Evolutionary conservation across 306 rosid genomes (phyloP), one percentile per base, ranked within the genome.

Genomic region (Quercus robur): DNA sequence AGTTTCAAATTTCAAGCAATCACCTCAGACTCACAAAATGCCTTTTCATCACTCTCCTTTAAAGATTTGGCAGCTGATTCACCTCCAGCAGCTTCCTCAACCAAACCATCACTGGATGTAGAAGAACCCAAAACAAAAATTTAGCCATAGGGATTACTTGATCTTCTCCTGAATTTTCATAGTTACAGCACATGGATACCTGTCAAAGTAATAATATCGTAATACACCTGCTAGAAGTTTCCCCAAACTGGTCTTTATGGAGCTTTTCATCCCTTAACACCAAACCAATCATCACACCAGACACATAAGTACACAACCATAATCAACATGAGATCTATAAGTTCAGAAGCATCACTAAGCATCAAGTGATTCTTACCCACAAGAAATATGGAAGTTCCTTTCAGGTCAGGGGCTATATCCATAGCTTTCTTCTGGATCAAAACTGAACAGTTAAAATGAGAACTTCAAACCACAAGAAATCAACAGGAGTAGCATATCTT

Each of bases 191-290:
- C 64, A 59, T 3, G 54, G 28, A 41, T 86, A 91, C 98, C 99
- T 95, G 87, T 95, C 98, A 59, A 95, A 93, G 88, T 93, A 93
- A 86, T 93, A 95, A 83, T 93, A 95, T 69, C 94, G 82, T 77
- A 95, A 85, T 41, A 75, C 71, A 49, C 91, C 91, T n/a, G 99
- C 99, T 15, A 95, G 89, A 64, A 84, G 87, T 78, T 85, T 89
- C 64, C 94, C 98, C 83, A 95, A 76, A 75, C 83, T 81, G 71
- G 91, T 81, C 84, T 95, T 93, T 20, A 83, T 69, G 71, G 92
- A 87, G 89, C 92, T 83, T 83, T 81, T 85, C 94, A 91, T 77
- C 66, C 99, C 99, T 95, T 84, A 30, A 76, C 35, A 68, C 81
- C 75, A 79, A 49, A 77, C 19, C 67, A 26, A 38, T 25, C 56